Percentiles rank a stretch among this genome's conserved stretches.
Evolutionary conservation across 495 filamentous ascomycete species (phyloP).

Genomic region (Penicillium arizonense): DNA sequence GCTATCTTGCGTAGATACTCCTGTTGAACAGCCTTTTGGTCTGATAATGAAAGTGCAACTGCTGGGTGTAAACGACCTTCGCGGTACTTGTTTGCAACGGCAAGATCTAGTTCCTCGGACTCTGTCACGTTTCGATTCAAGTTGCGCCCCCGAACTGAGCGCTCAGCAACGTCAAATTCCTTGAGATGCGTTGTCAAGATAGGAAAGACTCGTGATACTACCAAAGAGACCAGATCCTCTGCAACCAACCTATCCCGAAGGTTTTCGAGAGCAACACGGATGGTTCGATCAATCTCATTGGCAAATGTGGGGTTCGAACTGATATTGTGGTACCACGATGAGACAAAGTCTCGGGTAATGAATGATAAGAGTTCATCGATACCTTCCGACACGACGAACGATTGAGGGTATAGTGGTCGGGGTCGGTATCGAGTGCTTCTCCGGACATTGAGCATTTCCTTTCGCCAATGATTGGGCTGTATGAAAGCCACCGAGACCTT

Average conservation of each 20-base stretch:
- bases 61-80: constrained; percentile 89
- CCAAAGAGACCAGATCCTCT: constrained; percentile 76
- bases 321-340: constrained; percentile 85
- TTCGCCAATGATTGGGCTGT: constrained; percentile 60
- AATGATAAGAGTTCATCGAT: constrained; percentile 78
- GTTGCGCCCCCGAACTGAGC: constrained; percentile 79
- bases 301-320: constrained; percentile 75
- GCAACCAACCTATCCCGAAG: constrained; percentile 66
- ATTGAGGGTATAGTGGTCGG: constrained; percentile 70
- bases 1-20: constrained; percentile 77
- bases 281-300: constrained; percentile 78
- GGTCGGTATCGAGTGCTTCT: constrained; percentile 48
- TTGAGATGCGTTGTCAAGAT: constrained; percentile 88
- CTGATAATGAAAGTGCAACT: constrained; percentile 75
- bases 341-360: constrained; percentile 81
- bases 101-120: constrained; percentile 90
- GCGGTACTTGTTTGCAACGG: constrained; percentile 88
- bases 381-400: constrained; percentile 73
- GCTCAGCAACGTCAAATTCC: constrained; percentile 89
- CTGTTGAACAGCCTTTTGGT: constrained; percentile 80
- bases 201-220: constrained; percentile 79
- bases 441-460: constrained; percentile 62
- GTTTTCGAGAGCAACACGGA: constrained; percentile 70
- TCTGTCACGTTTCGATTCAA: constrained; percentile 89
- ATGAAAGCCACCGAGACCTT: constrained; percentile 57